Percentiles rank a stretch among this genome's conserved stretches.
Evolutionary conservation across 345 rosid species (phyloP).

Genomic region (Moringa oleifera): DNA sequence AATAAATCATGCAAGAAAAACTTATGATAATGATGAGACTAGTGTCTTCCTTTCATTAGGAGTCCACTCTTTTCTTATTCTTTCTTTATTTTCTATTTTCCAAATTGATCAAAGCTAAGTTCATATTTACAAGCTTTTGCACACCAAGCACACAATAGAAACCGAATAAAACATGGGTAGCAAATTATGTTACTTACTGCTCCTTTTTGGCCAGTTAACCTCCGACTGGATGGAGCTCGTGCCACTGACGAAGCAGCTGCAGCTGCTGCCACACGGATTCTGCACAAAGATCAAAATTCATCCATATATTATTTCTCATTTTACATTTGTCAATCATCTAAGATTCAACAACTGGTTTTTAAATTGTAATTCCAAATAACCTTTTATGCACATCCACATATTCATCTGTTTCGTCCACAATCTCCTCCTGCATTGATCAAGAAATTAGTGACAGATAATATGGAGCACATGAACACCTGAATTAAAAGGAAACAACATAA

Average conservation of each 20-base stretch:
- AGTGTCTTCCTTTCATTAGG: background rate
- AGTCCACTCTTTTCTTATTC: background rate
- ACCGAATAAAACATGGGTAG: background rate
- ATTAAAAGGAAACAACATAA: background rate
- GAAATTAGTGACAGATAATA: background rate
- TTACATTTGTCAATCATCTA: background rate
- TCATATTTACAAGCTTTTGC: background rate
- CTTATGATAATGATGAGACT: background rate
- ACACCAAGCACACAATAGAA: slow-evolving; percentile 3
- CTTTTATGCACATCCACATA: slow-evolving; percentile 94
- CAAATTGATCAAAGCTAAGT: background rate
- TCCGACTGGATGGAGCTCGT: slow-evolving; percentile 74
- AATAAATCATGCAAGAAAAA: background rate
- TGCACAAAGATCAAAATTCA: slow-evolving; percentile 22
- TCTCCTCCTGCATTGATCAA: slow-evolving; percentile 65
- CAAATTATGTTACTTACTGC: slow-evolving; percentile 31
- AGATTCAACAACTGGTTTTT: background rate
- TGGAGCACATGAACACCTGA: background rate
- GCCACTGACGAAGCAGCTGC: slow-evolving; percentile 93
- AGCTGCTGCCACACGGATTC: slow-evolving; percentile 97
- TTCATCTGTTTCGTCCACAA: slow-evolving; percentile 98
- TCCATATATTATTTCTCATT: slow-evolving; percentile 1
- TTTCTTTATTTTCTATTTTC: background rate
- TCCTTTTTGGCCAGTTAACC: slow-evolving; percentile 54
- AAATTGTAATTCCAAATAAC: slow-evolving; percentile 20